Conservation (phyloP, 2,329 filamentous ascomycete genomes). For the Fusarium sp. region DNA sequence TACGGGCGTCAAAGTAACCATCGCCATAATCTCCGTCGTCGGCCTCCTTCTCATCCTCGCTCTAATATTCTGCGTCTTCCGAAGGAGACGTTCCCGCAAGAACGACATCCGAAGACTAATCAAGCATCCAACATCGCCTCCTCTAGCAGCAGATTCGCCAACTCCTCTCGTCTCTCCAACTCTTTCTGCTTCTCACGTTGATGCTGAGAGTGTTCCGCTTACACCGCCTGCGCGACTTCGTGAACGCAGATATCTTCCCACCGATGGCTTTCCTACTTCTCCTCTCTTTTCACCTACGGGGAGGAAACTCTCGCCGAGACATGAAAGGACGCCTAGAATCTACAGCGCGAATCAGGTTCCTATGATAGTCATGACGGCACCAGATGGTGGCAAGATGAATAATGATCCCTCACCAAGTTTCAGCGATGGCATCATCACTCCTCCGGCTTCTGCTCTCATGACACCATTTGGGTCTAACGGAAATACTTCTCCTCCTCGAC, state of each 20-base stretch:
- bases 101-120: conserved; percentile 21
- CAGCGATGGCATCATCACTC: conserved; percentile 10
- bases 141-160: conserved; percentile 49
- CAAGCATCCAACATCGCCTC: conserved; percentile 40
- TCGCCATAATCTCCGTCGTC: conserved; percentile 57
- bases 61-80: conserved; percentile 53
- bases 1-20: conserved; percentile 56
- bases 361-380: conserved; percentile 34
- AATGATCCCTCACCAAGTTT: conserved; percentile 1
- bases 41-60: conserved; percentile 52
- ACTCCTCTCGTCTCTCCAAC: conserved; percentile 57
- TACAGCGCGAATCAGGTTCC: conserved; percentile 24
- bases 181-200: conserved; percentile 37
- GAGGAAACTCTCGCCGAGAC: conserved; percentile 51
- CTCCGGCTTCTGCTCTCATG: conserved; percentile 16
- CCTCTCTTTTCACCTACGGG: conserved; percentile 53
- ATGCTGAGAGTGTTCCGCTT: conserved; percentile 43
- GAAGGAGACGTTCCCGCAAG: conserved; percentile 39
- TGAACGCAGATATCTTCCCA: conserved; percentile 58
- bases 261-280: conserved; percentile 51
- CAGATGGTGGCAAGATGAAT: conserved; percentile 15
- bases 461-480: background rate
- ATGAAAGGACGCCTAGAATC: conserved; percentile 40
- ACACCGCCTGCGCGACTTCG: conserved; percentile 61
- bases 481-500: conserved; percentile 26